Evolutionary conservation across 352 stramenopile genomes (phyloP).

Genomic region (Globisporangium sylvaticum): DNA sequence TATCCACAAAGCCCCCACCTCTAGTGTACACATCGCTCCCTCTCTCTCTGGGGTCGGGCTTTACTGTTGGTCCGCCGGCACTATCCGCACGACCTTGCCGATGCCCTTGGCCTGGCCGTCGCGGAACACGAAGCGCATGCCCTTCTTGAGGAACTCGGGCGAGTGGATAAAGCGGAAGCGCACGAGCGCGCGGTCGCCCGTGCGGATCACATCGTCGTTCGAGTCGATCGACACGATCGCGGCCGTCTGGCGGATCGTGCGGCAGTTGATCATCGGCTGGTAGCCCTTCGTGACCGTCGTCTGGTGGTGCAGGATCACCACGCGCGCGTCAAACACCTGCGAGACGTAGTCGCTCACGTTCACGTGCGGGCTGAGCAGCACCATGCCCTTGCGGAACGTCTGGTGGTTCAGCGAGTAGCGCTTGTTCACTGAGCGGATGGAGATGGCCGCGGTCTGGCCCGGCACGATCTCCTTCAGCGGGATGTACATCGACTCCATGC

Average conservation of each 20-base stretch:
- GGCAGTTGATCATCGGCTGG: conserved; percentile 93
- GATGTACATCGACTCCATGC: conserved; percentile 90
- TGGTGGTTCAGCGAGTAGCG: conserved; percentile 75
- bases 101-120: conserved; percentile 97
- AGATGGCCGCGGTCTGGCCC: conserved; percentile 83
- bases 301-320: conserved; percentile 94
- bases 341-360: conserved; percentile 75
- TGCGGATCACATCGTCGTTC: conserved; percentile 83
- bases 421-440: conserved; percentile 88
- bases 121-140: conserved; percentile 96
- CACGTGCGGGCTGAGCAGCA: conserved; percentile 81
- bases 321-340: conserved; percentile 88
- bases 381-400: conserved; percentile 92
- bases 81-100: conserved; percentile 87
- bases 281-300: conserved; percentile 94
- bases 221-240: conserved; percentile 87
- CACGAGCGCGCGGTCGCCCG: conserved; percentile 86
- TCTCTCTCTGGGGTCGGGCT: not conserved
- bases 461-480: conserved; percentile 83
- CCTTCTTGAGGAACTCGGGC: conserved; percentile 94
- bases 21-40: conserved; percentile 17
- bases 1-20: not conserved
- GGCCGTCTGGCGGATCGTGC: conserved; percentile 89
- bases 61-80: conserved; percentile 28
- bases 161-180: conserved; percentile 90